These are phyloP conservation scores for Hortiboletus flavorubellus DNA, from an alignment of 768 basidiomycete genomes.

Conservation along the genomic window DNA sequence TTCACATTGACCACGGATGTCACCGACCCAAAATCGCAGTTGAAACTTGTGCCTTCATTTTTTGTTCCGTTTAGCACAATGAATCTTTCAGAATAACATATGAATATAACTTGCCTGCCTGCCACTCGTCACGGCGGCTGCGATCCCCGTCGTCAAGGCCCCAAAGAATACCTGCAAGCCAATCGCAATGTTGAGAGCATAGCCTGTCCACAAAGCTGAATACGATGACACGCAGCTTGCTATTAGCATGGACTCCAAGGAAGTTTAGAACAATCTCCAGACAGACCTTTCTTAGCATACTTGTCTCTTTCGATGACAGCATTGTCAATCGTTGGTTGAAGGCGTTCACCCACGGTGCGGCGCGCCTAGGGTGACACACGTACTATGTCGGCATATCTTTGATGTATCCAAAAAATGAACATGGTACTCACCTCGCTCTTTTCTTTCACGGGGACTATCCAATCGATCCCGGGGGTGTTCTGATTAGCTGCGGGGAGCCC, in stretches of 20 bases:
- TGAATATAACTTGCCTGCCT: constrained; percentile 34
- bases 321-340: constrained; percentile 49
- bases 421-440: constrained; percentile 17
- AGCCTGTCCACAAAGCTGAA: constrained; percentile 32
- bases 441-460: constrained; percentile 26
- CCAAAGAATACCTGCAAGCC: constrained; percentile 62
- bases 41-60: constrained; percentile 34
- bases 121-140: constrained; percentile 43
- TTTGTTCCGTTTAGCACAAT: not conserved
- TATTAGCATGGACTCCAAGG: constrained; percentile 10
- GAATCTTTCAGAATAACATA: no score
- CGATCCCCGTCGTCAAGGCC: constrained; percentile 62
- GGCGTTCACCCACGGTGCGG: constrained; percentile 48
- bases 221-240: not conserved
- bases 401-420: not conserved
- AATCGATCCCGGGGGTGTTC: constrained; percentile 17
- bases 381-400: not conserved
- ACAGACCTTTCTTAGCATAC: constrained; percentile 43
- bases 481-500: not conserved
- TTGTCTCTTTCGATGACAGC: constrained; percentile 48
- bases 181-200: constrained; percentile 48
- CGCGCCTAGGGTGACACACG: constrained; percentile 15
- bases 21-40: constrained; percentile 39
- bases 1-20: not conserved
- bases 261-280: not conserved